phyloP scores from a whole-genome alignment of 1,284 basidiomycete genomes.

The Rhodotorula sp. region DNA sequence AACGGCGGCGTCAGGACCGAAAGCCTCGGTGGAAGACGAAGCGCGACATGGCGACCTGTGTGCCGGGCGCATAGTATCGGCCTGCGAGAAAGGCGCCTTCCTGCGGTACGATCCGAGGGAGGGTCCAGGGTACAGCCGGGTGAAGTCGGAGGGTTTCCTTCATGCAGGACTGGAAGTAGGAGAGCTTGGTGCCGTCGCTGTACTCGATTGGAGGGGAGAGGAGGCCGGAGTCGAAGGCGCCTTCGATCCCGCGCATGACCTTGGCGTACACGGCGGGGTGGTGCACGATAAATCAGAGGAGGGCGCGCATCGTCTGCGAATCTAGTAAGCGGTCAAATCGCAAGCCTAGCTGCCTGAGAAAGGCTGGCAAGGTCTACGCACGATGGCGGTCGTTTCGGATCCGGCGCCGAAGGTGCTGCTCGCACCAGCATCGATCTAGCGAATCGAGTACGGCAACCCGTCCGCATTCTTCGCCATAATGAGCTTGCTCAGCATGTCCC shows the following conservation, averaged over 20 bases:
- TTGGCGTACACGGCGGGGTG: constrained; percentile 40
- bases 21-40: neutral
- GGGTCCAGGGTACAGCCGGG: constrained; percentile 45
- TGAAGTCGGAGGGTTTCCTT: constrained; percentile 47
- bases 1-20: neutral
- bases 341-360: no score
- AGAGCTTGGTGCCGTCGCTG: constrained; percentile 41
- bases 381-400: constrained; percentile 6
- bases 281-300: constrained; percentile 42
- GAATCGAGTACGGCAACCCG: neutral
- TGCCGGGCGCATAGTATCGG: constrained; percentile 41
- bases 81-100: constrained; percentile 44
- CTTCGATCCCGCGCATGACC: constrained; percentile 42
- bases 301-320: constrained; percentile 36
- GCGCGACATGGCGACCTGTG: neutral
- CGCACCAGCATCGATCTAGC: neutral
- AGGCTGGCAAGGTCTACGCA: no score
- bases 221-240: constrained; percentile 39
- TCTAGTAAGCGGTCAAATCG: no score
- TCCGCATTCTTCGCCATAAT: neutral
- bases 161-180: constrained; percentile 43
- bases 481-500: constrained; percentile 4
- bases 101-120: constrained; percentile 44
- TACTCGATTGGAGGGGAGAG: constrained; percentile 42
- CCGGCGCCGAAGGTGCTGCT: neutral